A percentile compares a stretch with the other conserved stretches of the same genome.
phyloP scores from a whole-genome alignment of 768 basidiomycete genomes.

The Dioszegia crocea region DNA sequence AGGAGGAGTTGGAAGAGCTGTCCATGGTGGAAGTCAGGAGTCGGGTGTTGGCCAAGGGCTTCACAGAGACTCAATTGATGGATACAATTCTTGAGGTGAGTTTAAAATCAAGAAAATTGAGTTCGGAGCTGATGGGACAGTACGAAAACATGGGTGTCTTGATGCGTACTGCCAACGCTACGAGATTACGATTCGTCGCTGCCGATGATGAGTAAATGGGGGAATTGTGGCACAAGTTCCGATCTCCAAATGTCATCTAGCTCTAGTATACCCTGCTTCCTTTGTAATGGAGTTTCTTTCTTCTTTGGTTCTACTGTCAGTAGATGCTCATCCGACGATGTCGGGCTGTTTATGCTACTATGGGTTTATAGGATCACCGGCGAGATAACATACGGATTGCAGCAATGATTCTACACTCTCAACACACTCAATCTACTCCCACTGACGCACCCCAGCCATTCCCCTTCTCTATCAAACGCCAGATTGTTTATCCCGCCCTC shows the following conservation, averaged over 20 bases:
- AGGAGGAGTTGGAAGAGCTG: conserved; percentile 61
- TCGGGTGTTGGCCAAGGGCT: conserved; percentile 77
- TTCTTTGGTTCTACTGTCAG: too few species aligned
- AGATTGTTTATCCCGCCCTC: conserved; percentile 45
- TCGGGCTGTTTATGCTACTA: too few species aligned
- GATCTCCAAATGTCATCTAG: not conserved
- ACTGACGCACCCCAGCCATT: conserved; percentile 47
- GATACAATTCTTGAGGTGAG: conserved; percentile 75
- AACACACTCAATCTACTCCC: conserved; percentile 41
- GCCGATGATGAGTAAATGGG: conserved; percentile 8
- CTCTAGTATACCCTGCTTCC: not conserved
- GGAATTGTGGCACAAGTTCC: not conserved
- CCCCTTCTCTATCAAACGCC: conserved; percentile 37
- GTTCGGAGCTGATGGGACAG: conserved; percentile 53
- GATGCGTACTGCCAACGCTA: conserved; percentile 74
- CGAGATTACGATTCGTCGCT: conserved; percentile 66
- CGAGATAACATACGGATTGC: too few species aligned
- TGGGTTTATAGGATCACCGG: too few species aligned
- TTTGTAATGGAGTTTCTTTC: too few species aligned
- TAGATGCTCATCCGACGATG: too few species aligned
- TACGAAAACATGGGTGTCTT: conserved; percentile 82
- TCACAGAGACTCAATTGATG: conserved; percentile 84
- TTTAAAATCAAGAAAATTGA: not conserved
- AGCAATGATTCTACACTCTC: conserved; percentile 35
- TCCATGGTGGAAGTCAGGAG: conserved; percentile 82